Evolutionary conservation across 108 stramenopile genomes (phyloP).

Genomic region (Cyclotella distinguenda): DNA sequence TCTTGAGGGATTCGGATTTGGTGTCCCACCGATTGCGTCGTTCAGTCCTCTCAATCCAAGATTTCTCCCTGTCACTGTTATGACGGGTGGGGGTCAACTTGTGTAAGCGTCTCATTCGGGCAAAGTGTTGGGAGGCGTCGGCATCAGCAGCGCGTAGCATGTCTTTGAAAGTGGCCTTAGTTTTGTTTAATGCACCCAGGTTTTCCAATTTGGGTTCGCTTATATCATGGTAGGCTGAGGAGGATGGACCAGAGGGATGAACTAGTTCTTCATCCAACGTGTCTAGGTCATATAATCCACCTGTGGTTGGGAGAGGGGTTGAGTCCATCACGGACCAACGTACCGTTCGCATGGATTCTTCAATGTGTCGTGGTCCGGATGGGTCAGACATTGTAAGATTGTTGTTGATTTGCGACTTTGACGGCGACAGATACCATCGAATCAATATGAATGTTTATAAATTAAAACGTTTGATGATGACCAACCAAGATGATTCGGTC

Average conservation of each 20-base stretch:
- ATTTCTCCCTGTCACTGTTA: slow-evolving; percentile 4
- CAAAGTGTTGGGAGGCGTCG: slow-evolving; percentile 34
- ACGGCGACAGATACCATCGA: too few relatives aligned
- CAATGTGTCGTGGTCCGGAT: too few relatives aligned
- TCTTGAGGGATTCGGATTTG: slow-evolving; percentile 34
- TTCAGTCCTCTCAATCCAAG: slow-evolving; percentile 26
- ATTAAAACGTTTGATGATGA: too few relatives aligned
- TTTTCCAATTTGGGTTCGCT: slow-evolving; percentile 34
- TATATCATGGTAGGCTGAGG: slow-evolving; percentile 12
- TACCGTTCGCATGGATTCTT: neutral
- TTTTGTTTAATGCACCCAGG: slow-evolving; percentile 28
- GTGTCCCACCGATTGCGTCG: slow-evolving; percentile 30
- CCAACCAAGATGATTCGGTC: neutral
- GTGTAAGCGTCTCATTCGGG: slow-evolving; percentile 21
- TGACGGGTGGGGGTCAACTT: neutral
- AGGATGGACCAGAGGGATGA: slow-evolving; percentile 7
- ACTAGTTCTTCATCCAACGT: slow-evolving; percentile 34
- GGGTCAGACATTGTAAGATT: too few relatives aligned
- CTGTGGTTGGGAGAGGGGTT: slow-evolving; percentile 11
- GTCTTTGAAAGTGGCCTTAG: slow-evolving; percentile 31
- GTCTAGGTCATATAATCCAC: slow-evolving; percentile 35
- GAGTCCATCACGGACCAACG: too few relatives aligned
- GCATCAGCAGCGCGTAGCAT: slow-evolving; percentile 43
- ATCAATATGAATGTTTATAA: too few relatives aligned
- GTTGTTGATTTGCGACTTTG: too few relatives aligned